These are phyloP conservation scores for Termitomyces sp. DNA, from an alignment of 768 basidiomycete genomes.

Conservation along the genomic window DNA sequence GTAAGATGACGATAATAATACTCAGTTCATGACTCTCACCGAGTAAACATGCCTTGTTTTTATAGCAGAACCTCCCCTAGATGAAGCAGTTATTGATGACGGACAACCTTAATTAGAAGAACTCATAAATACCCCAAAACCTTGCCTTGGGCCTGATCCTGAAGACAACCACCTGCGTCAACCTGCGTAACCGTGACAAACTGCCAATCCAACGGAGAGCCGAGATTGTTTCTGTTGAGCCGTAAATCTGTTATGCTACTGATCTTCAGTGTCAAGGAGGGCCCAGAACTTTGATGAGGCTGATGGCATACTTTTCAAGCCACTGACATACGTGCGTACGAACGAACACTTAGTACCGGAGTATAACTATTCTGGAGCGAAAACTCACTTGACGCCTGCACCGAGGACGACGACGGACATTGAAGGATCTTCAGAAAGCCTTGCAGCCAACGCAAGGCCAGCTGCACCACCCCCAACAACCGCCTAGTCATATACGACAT, in stretches of 20 bases:
- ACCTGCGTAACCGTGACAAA: conserved; percentile 12
- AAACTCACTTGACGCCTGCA: conserved; percentile 7
- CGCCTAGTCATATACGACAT: conserved; percentile 1
- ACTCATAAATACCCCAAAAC: conserved; percentile 9
- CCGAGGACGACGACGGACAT: conserved; percentile 7
- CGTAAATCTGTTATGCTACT: conserved; percentile 12
- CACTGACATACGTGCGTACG: neutral
- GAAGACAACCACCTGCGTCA: conserved; percentile 5
- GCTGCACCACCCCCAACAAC: conserved; percentile 11
- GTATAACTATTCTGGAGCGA: neutral
- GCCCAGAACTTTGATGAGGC: neutral
- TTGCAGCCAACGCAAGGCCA: conserved; percentile 5
- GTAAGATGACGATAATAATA: neutral
- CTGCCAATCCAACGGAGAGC: conserved; percentile 11
- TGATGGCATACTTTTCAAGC: conserved; percentile 6
- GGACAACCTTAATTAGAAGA: neutral
- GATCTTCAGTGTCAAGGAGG: neutral
- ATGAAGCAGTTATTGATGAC: neutral
- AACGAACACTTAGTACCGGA: neutral
- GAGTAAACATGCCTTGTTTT: conserved; percentile 12
- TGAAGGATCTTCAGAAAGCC: conserved; percentile 11
- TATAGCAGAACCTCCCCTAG: conserved; percentile 12
- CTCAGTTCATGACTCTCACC: conserved; percentile 1
- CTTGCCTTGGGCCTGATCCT: conserved; percentile 11
- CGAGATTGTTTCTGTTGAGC: conserved; percentile 10